Base-by-base conservation (phyloP, 148 eudicot species). In the Vaccinium corymbosum region DNA sequence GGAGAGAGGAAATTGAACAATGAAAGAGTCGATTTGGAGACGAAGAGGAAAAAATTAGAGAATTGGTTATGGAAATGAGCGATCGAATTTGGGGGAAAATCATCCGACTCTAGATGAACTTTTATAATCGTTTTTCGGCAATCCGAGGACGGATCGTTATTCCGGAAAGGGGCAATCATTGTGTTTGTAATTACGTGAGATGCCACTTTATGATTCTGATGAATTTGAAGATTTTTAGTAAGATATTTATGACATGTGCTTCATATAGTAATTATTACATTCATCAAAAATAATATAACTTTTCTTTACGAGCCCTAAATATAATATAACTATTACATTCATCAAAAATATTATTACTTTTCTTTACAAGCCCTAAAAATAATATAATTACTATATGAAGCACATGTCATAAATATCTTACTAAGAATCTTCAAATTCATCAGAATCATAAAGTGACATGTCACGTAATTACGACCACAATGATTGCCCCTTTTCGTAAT, bases 41-140 rank as follows among this genome's bases (percentile, higher is more conserved):
- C 3, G 0, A 35, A 32, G 10, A 12, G 16, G 5, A 81, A 25
- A 0, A 29, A 22, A 51, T 71, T 17, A 3, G 57, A 68, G 11
- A 17, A 27, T 13, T 17, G 25, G 76, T 9, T 66, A 42, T 46
- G n/a, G 35, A 49, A 1, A 59, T 17, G 59, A 48, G 50, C 16
- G 27, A 82, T 68, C 77, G 61, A 71, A 70, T 17, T 70, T 29
- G 48, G 84, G 84, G 78, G 76, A 11, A 70, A 52, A 19, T 51
- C 1, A 10, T 29, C 2, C 20, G 12, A 6, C n/a, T 6, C 9
- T n/a, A 1, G 64, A 53, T 19, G 38, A 50, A 7, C 16, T 52
- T 29, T 51, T 50, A 29, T 70, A 68, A 51, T 50, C 19, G 51
- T n/a, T 22, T 22, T 70, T 5, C 6, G 78, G 10, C 2, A 49